Evolutionary conservation across 208 protist genomes (phyloP), one percentile per base, ranked within the genome.

Genomic region (Crithidia brevicula): DNA sequence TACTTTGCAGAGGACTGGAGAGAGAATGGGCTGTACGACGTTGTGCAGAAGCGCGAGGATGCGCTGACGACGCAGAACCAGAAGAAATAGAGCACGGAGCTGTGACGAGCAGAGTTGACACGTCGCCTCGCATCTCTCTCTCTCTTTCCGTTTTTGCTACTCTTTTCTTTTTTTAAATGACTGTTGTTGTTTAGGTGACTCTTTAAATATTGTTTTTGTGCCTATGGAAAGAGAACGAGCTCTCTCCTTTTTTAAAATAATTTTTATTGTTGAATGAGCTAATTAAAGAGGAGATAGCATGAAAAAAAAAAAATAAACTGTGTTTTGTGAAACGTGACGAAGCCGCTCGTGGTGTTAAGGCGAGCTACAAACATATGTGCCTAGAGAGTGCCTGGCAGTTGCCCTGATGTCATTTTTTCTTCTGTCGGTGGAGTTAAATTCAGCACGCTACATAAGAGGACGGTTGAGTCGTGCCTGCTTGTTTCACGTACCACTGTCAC

Each of bases 1-100:
- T 63, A 88, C 40, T 74, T 93, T 23, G 77, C 81, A 7, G 82
- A 77, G 15, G 77, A 93, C 46, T 93, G 87, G 87, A 73, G 75
- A 31, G 81, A 81, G n/a, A 79, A 71, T 18, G 87, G 87, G 15
- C 62, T 93, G 10, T 93, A 86, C 52, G 83, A 84, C 15, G 61
- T 75, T 6, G 77, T 72, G 11, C 72, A 75, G 34, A 47, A 67
- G 31, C 69, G 71, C 11, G 69, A 67, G 16, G 62, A 69, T 54
- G 52, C 47, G 30, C 20, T 52, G 50, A 16, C 49, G 31, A 31
- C 31, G 27, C 59, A 74, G 42, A 16, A n/a, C 6, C 52, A 61
- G 40, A 28, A 25, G 25, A 56, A 15, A 27, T 52, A n/a, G n/a
- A n/a, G n/a, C n/a, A n/a, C n/a, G n/a, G 10, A 25, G n/a, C 7